A percentile compares a stretch with the other conserved stretches of the same genome.
Conservation (phyloP, 805 yeast genomes). For the Vanderwaltozyma tropicalis region DNA sequence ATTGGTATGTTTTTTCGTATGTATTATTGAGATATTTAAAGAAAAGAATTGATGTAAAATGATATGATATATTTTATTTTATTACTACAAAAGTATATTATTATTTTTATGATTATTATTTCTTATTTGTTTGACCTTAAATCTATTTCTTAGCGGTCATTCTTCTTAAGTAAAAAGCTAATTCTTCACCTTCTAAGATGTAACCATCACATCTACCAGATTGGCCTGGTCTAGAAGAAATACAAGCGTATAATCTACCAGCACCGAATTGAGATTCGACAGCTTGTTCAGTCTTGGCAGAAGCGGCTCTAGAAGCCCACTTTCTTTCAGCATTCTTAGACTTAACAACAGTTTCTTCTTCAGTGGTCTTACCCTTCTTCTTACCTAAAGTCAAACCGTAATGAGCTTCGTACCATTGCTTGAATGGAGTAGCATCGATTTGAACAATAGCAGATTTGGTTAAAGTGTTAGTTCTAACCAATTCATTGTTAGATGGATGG, state of each 20-base stretch:
- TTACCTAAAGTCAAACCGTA: conserved; percentile 91
- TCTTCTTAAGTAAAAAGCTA: conserved; percentile 99
- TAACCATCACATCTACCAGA: conserved; percentile 99
- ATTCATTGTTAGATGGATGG: conserved; percentile 99
- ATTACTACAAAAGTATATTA: neutral
- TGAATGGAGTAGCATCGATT: conserved; percentile 99
- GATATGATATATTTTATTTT: neutral
- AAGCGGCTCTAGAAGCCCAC: conserved; percentile 83
- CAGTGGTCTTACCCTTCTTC: conserved; percentile 45
- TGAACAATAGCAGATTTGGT: conserved; percentile 98
- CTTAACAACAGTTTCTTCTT: conserved; percentile 50
- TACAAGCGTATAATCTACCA: conserved; percentile 97
- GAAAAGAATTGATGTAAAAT: too few relatives aligned
- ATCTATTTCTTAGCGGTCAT: conserved; percentile 95
- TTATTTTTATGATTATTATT: neutral
- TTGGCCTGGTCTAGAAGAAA: conserved; percentile 99
- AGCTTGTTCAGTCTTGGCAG: conserved; percentile 77
- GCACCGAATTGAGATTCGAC: conserved; percentile 95
- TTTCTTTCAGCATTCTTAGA: conserved; percentile 80
- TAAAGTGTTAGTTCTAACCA: conserved; percentile 98
- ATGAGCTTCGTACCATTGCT: conserved; percentile 97
- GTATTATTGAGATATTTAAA: too few relatives aligned
- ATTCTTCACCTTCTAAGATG: conserved; percentile 99
- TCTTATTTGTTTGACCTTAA: neutral
- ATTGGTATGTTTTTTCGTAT: too few relatives aligned